Evolutionary conservation across 1,284 basidiomycete species (phyloP), one percentile per base, ranked within the genome.

Genomic region (Irpex sp.): DNA sequence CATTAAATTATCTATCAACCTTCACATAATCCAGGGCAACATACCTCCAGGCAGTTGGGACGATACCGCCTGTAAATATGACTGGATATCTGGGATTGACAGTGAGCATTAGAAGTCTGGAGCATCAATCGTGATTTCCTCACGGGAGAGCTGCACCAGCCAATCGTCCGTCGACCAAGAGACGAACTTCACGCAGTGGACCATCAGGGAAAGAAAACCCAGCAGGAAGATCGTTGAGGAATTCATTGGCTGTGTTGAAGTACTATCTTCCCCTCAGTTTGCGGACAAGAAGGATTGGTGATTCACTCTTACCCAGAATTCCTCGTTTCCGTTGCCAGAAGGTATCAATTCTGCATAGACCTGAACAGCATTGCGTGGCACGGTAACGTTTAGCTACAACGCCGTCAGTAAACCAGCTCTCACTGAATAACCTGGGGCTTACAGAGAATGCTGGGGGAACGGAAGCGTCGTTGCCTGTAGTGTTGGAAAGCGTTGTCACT

Each of bases 41-140:
- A 13, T 64, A 88, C 85, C 84, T 82, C 92, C 92, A 94, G 50
- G 87, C 81, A 1, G 84, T 79, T 0, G 90, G 90, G 15, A 86
- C 79, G 65, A 92, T 85, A 0, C 89, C 91, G n/a, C 92, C 92
- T 0, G 91, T 94, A 69, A 92, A 94, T 47, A 93, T 85, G 36
- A 89, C 86, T 2, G 89, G 83, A 67, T 90, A 74, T 31, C 71
- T 72, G 51, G 26, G 13, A 5, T 50, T 35, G 7, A 54, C 3
- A 21, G 1, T 47, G 17, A 54, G 51, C 8, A 37, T 15, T 31
- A 13, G 6, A 19, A 6, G 61, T n/a, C 49, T 3, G n/a, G 6
- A 53, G 19, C 17, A 21, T 50, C 17, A 21, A 26, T 26, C 26
- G n/a, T 17, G 5, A 49, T n/a, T 58, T 37, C 5, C 71, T 35